Conservation (phyloP, 148 eudicot species). For the Gaultheria prostrata region DNA sequence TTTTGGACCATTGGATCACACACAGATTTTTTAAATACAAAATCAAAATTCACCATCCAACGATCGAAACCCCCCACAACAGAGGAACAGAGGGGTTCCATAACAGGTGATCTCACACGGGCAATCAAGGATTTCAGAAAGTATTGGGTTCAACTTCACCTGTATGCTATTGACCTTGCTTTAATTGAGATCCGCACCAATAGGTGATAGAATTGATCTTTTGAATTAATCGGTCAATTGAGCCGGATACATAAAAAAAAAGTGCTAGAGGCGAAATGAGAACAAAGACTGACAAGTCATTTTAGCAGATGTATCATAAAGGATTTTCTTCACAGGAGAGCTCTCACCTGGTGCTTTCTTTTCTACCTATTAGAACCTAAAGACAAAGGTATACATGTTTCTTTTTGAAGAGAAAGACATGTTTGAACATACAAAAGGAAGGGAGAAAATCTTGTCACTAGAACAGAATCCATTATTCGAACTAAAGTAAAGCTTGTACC, state of each 20-base stretch:
- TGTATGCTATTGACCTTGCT: no score
- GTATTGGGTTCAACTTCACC: no score
- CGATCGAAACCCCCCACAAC: no score
- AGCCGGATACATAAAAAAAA: not conserved
- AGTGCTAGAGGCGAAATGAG: not conserved
- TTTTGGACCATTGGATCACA: no score
- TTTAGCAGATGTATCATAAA: not conserved
- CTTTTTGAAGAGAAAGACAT: not conserved
- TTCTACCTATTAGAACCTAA: not conserved
- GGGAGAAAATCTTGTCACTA: slow-evolving; percentile 23
- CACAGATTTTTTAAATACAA: no score
- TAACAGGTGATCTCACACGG: no score
- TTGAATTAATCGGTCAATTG: not conserved
- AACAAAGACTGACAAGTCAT: not conserved
- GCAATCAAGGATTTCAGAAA: no score
- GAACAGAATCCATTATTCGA: not conserved
- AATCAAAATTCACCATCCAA: no score
- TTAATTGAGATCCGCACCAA: no score
- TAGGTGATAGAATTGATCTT: not conserved
- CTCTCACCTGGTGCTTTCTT: slow-evolving; percentile 10
- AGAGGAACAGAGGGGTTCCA: no score
- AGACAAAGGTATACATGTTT: not conserved
- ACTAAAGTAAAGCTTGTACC: slow-evolving; percentile 10
- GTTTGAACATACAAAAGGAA: not conserved
- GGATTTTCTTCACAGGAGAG: not conserved